Evolutionary conservation across 1,284 basidiomycete genomes (phyloP).

Genomic region (Sanghuangporus weigelae): DNA sequence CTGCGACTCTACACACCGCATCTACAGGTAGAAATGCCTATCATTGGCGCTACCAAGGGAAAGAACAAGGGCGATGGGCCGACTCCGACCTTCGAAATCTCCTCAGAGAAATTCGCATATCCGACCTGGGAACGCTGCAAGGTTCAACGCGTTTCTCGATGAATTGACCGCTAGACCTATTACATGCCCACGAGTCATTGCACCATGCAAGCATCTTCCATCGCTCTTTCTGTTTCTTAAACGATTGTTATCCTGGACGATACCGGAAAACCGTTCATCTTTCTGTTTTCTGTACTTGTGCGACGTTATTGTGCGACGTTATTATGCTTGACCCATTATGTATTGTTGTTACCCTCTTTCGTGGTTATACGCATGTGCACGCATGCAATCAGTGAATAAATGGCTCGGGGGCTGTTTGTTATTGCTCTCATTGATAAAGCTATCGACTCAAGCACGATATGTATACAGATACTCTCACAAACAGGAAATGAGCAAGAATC

Average conservation of each 20-base stretch:
- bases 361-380: not conserved
- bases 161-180: not conserved
- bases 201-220: not conserved
- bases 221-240: not conserved
- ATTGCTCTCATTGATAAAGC: no score
- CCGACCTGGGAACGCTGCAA: slow-evolving; percentile 61
- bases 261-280: not conserved
- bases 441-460: no score
- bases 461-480: no score
- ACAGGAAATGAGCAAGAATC: not conserved
- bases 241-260: not conserved
- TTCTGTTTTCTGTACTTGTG: not conserved
- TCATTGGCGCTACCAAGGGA: slow-evolving; percentile 21
- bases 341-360: not conserved
- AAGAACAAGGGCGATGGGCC: slow-evolving; percentile 28
- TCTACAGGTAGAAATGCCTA: slow-evolving; percentile 36
- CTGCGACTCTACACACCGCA: slow-evolving; percentile 46
- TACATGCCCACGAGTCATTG: not conserved
- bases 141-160: slow-evolving; percentile 30
- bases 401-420: no score
- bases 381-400: not conserved
- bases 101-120: slow-evolving; percentile 43
- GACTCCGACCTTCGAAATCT: slow-evolving; percentile 30
- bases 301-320: not conserved
- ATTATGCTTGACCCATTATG: not conserved